Evolutionary conservation across 139 green algal genomes (phyloP).

Genomic region (Chlorella sorokiniana): DNA sequence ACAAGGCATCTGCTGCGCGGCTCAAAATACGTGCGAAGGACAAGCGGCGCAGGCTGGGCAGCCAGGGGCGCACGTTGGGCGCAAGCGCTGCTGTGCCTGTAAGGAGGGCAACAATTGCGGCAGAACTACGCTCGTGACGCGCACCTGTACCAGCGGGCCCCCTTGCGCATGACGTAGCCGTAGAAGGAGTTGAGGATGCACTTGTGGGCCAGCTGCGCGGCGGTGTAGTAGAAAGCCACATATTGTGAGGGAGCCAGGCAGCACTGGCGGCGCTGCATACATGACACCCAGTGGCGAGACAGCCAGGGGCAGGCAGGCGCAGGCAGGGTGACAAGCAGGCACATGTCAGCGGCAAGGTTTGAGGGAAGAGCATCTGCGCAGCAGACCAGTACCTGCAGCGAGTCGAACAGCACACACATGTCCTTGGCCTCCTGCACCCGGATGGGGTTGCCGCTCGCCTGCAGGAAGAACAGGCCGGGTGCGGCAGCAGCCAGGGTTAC

Average conservation of each 20-base stretch:
- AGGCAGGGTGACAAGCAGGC: no score
- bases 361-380: no score
- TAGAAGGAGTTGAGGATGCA: conserved; percentile 99
- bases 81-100: no score
- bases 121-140: background rate
- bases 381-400: conserved; percentile 58
- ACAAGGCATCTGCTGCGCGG: no score
- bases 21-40: no score
- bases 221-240: background rate
- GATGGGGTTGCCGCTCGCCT: conserved; percentile 64
- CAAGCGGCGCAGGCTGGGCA: no score
- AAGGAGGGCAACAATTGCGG: no score
- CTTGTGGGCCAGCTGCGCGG: conserved; percentile 97
- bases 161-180: conserved; percentile 94
- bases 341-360: no score
- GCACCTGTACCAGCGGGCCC: conserved; percentile 92
- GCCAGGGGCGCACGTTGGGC: no score
- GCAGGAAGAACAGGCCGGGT: background rate
- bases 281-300: background rate
- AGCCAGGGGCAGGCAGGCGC: no score
- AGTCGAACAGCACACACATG: conserved; percentile 93
- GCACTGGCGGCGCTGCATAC: background rate
- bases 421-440: conserved; percentile 73
- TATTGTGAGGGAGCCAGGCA: background rate
- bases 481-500: background rate